A percentile compares a stretch with the other conserved stretches of the same genome.
These are phyloP conservation scores for Xylariales sp. DNA, from an alignment of 2,329 filamentous ascomycete genomes.

Conservation along the genomic window DNA sequence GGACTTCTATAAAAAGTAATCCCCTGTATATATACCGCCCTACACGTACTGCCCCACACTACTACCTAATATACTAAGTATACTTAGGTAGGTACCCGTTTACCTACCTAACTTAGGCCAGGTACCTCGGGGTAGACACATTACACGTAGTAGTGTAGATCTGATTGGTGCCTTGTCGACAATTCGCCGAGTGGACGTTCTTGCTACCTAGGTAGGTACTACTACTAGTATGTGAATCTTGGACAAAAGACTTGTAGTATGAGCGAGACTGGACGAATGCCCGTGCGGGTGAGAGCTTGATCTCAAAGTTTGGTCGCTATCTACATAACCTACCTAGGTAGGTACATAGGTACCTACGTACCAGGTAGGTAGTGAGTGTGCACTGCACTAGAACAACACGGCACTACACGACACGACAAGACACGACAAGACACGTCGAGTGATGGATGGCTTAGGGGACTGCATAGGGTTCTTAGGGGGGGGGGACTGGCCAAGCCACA, in stretches of 20 bases:
- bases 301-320: background rate
- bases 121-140: too few relatives aligned
- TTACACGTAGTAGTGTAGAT: conserved; percentile 4
- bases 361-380: background rate
- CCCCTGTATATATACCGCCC: background rate
- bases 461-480: background rate
- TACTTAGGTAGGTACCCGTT: too few relatives aligned
- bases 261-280: conserved; percentile 16
- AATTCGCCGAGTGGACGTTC: conserved; percentile 39
- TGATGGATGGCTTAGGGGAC: background rate
- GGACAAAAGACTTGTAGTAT: conserved; percentile 2
- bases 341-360: too few relatives aligned
- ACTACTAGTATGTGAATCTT: background rate
- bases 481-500: conserved; percentile 9
- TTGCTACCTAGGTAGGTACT: conserved; percentile 6
- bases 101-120: too few relatives aligned
- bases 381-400: background rate
- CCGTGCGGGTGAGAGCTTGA: background rate
- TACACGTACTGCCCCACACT: too few relatives aligned
- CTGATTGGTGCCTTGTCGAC: conserved; percentile 34
- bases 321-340: too few relatives aligned
- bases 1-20: conserved; percentile 46
- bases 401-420: background rate
- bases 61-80: too few relatives aligned
- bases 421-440: background rate